These are phyloP conservation scores for Diplodia sapinea DNA, from an alignment of 2,329 filamentous ascomycete species.

Conservation along the genomic window DNA sequence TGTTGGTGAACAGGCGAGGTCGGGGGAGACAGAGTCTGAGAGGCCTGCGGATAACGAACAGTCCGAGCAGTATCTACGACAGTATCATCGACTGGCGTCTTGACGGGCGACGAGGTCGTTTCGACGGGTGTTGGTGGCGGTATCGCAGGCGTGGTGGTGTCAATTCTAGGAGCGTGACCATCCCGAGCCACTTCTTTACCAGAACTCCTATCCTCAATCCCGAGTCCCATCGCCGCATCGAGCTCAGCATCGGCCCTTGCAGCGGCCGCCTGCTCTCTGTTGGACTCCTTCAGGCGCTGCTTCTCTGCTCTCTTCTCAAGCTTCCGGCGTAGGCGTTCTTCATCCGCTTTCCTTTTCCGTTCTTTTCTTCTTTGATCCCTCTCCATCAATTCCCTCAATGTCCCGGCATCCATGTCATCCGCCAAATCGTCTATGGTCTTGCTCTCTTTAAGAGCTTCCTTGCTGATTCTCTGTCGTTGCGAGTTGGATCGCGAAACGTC, in stretches of 20 bases:
- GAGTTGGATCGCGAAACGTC: conserved; percentile 50
- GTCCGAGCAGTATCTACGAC: conserved; percentile 57
- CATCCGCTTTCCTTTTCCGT: conserved; percentile 71
- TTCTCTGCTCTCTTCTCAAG: conserved; percentile 70
- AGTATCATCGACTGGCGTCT: conserved; percentile 53
- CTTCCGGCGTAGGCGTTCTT: conserved; percentile 68
- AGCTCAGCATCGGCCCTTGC: conserved; percentile 35
- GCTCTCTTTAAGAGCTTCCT: conserved; percentile 64
- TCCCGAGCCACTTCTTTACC: neutral
- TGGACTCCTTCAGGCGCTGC: conserved; percentile 58
- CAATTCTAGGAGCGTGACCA: conserved; percentile 2
- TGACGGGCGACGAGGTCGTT: conserved; percentile 35
- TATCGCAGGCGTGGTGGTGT: conserved; percentile 5
- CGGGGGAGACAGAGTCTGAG: conserved; percentile 18
- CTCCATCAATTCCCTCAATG: conserved; percentile 87
- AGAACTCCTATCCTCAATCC: conserved; percentile 58
- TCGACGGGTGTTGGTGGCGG: conserved; percentile 10
- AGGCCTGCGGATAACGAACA: conserved; percentile 51
- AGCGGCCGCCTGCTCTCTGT: conserved; percentile 66
- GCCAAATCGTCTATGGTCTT: conserved; percentile 71
- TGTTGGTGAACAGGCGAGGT: conserved; percentile 52
- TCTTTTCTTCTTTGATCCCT: conserved; percentile 82
- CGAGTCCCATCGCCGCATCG: conserved; percentile 54
- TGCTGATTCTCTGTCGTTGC: conserved; percentile 58
- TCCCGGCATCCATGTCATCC: conserved; percentile 82